Percentiles rank a stretch among this genome's conserved stretches.
These are phyloP conservation scores for Chytridium lagenaria DNA, from an alignment of 371 early-diverging fungal genomes.

Conservation along the genomic window DNA sequence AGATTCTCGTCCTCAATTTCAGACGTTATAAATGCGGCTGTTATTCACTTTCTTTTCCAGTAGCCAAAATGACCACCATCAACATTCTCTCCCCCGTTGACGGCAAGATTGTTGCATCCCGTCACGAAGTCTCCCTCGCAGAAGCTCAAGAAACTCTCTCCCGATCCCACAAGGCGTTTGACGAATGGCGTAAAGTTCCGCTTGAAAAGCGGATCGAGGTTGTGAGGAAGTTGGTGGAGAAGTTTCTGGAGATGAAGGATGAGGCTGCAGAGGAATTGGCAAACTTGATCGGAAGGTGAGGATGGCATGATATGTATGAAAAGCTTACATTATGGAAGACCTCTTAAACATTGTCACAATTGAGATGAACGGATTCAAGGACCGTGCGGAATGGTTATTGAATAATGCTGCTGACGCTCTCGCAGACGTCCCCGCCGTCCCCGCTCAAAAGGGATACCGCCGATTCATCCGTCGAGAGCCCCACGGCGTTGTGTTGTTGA, in stretches of 20 bases:
- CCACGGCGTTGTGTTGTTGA: conserved; percentile 66
- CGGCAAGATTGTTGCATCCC: too few relatives aligned
- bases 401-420: conserved; percentile 71
- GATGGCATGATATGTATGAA: background rate
- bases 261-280: conserved; percentile 68
- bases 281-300: conserved; percentile 70
- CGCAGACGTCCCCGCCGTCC: conserved; percentile 58
- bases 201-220: conserved; percentile 63
- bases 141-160: conserved; percentile 34
- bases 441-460: conserved; percentile 54
- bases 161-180: conserved; percentile 29
- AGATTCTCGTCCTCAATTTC: too few relatives aligned
- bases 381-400: conserved; percentile 76
- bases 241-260: conserved; percentile 66
- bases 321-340: conserved; percentile 49
- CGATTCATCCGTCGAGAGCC: conserved; percentile 77
- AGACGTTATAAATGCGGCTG: too few relatives aligned
- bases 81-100: too few relatives aligned
- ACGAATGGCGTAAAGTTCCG: conserved; percentile 43
- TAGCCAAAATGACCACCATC: too few relatives aligned
- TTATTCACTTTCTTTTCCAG: too few relatives aligned
- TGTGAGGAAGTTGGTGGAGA: conserved; percentile 61
- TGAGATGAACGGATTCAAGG: conserved; percentile 76
- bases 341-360: conserved; percentile 70
- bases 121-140: background rate